phyloP scores from a whole-genome alignment of 1,284 basidiomycete species.

The Anthracocystis panici-leucophaei region DNA sequence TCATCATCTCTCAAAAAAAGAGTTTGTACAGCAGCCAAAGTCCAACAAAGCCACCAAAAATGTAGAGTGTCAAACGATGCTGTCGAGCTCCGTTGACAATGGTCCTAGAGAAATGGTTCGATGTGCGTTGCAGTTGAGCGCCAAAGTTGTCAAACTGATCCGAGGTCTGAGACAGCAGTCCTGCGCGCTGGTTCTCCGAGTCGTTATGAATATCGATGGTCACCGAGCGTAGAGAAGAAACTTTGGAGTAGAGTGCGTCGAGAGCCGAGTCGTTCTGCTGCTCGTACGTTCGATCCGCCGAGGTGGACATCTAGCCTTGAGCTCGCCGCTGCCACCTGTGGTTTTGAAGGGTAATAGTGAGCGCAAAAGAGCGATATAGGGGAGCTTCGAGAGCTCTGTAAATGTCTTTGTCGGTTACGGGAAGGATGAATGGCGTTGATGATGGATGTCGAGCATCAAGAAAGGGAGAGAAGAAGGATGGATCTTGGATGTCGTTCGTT shows the following conservation, averaged over 20 bases:
- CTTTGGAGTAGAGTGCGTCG: conserved; percentile 62
- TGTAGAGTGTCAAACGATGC: conserved; percentile 54
- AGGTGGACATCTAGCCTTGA: conserved; percentile 49
- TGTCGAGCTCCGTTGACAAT: conserved; percentile 51
- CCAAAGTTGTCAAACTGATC: conserved; percentile 55
- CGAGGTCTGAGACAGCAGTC: conserved; percentile 40
- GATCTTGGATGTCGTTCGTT: conserved; percentile 4
- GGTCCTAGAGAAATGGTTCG: conserved; percentile 49
- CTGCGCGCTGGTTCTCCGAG: conserved; percentile 56
- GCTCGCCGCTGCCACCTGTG: not conserved
- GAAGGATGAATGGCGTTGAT: not conserved
- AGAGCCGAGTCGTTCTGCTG: conserved; percentile 66
- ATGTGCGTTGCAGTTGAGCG: conserved; percentile 43
- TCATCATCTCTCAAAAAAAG: conserved; percentile 29
- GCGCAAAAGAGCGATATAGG: not conserved
- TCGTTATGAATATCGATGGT: conserved; percentile 65
- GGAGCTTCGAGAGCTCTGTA: too few relatives aligned
- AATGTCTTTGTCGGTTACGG: too few relatives aligned
- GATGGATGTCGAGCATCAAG: not conserved
- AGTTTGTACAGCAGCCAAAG: conserved; percentile 61
- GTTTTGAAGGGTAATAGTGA: not conserved
- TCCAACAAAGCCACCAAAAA: conserved; percentile 52
- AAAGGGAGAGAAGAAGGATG: not conserved
- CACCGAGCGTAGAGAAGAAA: conserved; percentile 59
- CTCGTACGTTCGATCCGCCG: conserved; percentile 59